Evolutionary conservation across 257 asterid genomes (phyloP).

Genomic region (Gardenia jasminoides): DNA sequence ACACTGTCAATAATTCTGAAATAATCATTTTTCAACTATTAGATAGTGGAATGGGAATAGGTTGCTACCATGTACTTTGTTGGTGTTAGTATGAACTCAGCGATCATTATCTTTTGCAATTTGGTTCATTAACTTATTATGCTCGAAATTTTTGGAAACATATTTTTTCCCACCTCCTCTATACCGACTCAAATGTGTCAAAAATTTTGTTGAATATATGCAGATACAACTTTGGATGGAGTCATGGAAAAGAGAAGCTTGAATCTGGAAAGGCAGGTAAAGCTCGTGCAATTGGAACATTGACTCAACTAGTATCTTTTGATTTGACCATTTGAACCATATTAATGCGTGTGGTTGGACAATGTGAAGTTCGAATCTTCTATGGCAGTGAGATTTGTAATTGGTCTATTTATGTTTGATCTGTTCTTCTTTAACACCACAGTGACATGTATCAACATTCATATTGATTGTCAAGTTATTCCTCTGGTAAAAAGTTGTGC

Average conservation of each 20-base stretch:
- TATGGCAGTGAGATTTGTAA: not conserved
- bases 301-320: not conserved
- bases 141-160: conserved; percentile 1
- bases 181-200: not conserved
- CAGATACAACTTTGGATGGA: conserved; percentile 96
- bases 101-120: not conserved
- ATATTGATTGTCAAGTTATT: no score
- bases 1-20: not conserved
- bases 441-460: not conserved
- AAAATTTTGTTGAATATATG: conserved; percentile 13
- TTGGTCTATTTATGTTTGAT: not conserved
- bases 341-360: not conserved
- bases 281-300: conserved; percentile 2
- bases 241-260: conserved; percentile 95
- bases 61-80: not conserved
- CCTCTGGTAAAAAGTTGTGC: not conserved
- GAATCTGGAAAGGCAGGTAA: conserved; percentile 91
- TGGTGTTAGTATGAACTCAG: not conserved
- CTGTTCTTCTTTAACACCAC: not conserved
- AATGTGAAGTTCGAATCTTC: not conserved
- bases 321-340: not conserved
- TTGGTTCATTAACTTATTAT: not conserved
- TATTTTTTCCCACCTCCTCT: not conserved
- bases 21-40: not conserved
- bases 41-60: not conserved